These are phyloP conservation scores for Dothiorella sarmentorum DNA, from an alignment of 2,329 filamentous ascomycete genomes.

Conservation along the genomic window DNA sequence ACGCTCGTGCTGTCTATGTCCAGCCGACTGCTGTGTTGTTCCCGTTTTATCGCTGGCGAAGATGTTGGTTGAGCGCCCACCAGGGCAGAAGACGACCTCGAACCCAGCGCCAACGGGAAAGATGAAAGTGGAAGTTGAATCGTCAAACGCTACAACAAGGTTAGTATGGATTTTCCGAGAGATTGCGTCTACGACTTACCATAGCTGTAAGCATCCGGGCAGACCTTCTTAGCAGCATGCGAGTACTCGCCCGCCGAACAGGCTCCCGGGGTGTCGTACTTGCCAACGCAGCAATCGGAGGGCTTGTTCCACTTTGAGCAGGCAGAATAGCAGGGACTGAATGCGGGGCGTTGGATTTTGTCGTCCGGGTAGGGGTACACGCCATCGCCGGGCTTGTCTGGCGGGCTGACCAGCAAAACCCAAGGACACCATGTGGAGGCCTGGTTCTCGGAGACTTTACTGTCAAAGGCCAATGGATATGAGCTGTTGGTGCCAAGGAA, in stretches of 20 bases:
- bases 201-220: constrained; percentile 81
- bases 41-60: constrained; percentile 37
- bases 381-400: constrained; percentile 67
- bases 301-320: constrained; percentile 67
- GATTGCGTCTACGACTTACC: constrained; percentile 52
- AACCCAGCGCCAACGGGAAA: constrained; percentile 66
- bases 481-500: constrained; percentile 61
- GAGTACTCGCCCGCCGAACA: constrained; percentile 69
- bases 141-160: constrained; percentile 49
- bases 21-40: constrained; percentile 29
- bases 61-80: constrained; percentile 49
- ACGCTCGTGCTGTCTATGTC: not conserved
- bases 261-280: constrained; percentile 59
- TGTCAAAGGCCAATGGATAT: constrained; percentile 66
- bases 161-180: not conserved
- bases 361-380: constrained; percentile 79
- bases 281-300: constrained; percentile 72
- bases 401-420: constrained; percentile 67
- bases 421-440: constrained; percentile 75
- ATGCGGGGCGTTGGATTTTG: constrained; percentile 64
- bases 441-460: constrained; percentile 52
- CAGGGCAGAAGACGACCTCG: constrained; percentile 75
- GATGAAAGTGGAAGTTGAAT: constrained; percentile 56
- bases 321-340: constrained; percentile 74
- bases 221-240: constrained; percentile 66